Base-by-base conservation (phyloP, 768 basidiomycete genomes). In the Suillus lakei region DNA sequence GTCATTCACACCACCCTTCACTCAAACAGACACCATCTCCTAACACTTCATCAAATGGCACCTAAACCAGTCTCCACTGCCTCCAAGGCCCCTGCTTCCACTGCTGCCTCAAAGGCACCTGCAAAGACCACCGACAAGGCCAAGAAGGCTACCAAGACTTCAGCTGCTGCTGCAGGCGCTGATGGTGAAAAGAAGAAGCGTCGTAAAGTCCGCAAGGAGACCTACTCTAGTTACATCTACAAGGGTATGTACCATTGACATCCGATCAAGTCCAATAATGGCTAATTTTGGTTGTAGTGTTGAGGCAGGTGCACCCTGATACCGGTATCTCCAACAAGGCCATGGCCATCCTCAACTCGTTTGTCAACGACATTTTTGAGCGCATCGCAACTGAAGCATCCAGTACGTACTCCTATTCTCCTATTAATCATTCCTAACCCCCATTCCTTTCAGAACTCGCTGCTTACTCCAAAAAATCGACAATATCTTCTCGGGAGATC, bases 291-390 rank as follows among this genome's bases (percentile, higher is more conserved):
- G 50, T 30, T 59, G 7, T 64, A 94, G 96, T 98, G 69, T 86
- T 98, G 72, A 98, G 93, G 83, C 97, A 98, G 83, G 95, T 98
- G 68, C 96, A 97, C 83, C 97, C 96, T 61, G 96, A 97, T 73
- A 97, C 96, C 61, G 96, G 96, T 90, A 97, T 98, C 86, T 97
- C 95, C 44, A 97, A 95, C 88, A 97, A 97, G 80, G 95, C 95
- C 30, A 96, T 97, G 94, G 92, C 95, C 67, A 96, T 98, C 76
- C 80, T 98, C 62, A 97, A 97, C 85, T 93, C 91, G 62, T 98
- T 98, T 75, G 95, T 98, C 74, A 96, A 96, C 74, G 95, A 98
- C 72, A 95, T 96, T 77, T 96, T 96, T 67, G 95, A 96, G 77
- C 91, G 95, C 36, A 92, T 96, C 75, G 95, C 93, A 5, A 89